Evolutionary conservation across 2,329 filamentous ascomycete species (phyloP).

Genomic region (Xylaria sp.): DNA sequence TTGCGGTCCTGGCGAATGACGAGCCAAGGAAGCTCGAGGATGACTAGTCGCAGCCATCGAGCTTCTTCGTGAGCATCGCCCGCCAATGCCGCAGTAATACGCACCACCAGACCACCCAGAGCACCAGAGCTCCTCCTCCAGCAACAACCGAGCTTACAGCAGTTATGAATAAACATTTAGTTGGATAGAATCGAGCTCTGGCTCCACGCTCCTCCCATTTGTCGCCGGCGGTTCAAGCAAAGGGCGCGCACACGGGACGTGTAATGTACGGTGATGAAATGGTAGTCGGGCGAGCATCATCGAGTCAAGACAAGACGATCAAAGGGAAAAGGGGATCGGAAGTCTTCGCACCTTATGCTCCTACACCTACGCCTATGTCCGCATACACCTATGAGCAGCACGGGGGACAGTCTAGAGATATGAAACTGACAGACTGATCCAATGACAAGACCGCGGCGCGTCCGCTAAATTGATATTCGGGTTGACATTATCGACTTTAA

Average conservation of each 20-base stretch:
- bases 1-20: constrained; percentile 6
- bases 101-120: too few species aligned
- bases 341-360: too few species aligned
- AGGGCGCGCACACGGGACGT: too few species aligned
- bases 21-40: constrained; percentile 13
- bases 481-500: neutral
- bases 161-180: neutral
- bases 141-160: constrained; percentile 9
- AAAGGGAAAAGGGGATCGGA: too few species aligned
- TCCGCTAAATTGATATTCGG: neutral
- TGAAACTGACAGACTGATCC: neutral
- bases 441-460: neutral
- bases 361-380: too few species aligned
- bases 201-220: constrained; percentile 1
- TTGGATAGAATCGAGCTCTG: neutral
- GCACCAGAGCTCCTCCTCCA: too few species aligned
- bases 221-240: neutral
- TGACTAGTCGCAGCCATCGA: constrained; percentile 15
- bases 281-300: too few species aligned
- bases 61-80: constrained; percentile 16
- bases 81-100: constrained; percentile 3
- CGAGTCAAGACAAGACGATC: too few species aligned
- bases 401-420: too few species aligned
- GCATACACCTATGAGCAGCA: too few species aligned
- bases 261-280: too few species aligned